A percentile compares a stretch with the other conserved stretches of the same genome.
Conservation (phyloP, 495 filamentous ascomycete genomes). For the Alectoria sarmentosa region DNA sequence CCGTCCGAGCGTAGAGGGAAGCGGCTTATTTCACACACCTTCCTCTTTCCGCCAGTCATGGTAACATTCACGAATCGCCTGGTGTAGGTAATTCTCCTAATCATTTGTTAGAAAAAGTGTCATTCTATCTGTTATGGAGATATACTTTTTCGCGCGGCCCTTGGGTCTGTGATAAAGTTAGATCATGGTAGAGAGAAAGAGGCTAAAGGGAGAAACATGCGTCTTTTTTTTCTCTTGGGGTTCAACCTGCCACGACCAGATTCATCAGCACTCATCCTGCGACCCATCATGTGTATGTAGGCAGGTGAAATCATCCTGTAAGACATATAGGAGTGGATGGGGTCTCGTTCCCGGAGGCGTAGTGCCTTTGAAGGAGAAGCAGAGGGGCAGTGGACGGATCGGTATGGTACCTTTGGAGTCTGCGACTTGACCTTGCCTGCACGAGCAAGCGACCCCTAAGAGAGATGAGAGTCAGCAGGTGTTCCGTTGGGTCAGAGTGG, state of each 20-base stretch:
- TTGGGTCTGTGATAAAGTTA: constrained; percentile 52
- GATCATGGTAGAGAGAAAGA: neutral
- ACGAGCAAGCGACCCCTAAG: constrained; percentile 75
- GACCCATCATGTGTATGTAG: neutral
- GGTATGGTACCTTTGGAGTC: constrained; percentile 69
- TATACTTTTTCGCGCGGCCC: constrained; percentile 98
- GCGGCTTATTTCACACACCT: constrained; percentile 51
- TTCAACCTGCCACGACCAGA: constrained; percentile 58
- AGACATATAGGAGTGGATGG: neutral
- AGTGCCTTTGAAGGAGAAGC: constrained; percentile 16
- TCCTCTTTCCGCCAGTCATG: constrained; percentile 98
- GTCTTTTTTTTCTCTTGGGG: constrained; percentile 85
- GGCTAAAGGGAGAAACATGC: neutral
- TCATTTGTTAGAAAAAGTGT: too few species aligned
- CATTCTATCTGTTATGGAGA: too few species aligned
- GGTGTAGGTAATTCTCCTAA: constrained; percentile 91
- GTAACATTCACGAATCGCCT: constrained; percentile 99
- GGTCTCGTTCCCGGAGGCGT: neutral
- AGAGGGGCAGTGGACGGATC: constrained; percentile 14
- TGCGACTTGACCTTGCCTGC: constrained; percentile 95
- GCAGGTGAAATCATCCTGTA: neutral
- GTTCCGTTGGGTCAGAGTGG: neutral
- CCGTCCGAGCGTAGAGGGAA: neutral
- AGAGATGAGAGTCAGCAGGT: neutral
- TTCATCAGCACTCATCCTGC: neutral